These are phyloP conservation scores for Bondarzewia mesenterica DNA, from an alignment of 1,284 basidiomycete genomes.

Conservation along the genomic window DNA sequence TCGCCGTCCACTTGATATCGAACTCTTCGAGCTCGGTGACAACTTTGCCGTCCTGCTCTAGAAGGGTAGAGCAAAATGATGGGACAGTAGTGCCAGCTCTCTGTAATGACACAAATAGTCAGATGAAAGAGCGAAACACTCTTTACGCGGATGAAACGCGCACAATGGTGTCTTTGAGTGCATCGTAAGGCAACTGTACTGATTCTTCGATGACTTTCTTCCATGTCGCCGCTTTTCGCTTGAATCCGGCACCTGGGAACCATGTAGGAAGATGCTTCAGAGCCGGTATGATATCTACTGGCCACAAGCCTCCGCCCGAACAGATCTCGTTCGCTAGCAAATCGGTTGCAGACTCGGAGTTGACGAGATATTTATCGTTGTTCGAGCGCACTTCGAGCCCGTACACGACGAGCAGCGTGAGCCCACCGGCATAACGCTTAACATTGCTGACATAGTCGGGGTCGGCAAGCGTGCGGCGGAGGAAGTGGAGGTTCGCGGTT, in stretches of 20 bases:
- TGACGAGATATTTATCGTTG: constrained; percentile 46
- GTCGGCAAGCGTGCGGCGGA: constrained; percentile 22
- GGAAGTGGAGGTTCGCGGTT: constrained; percentile 33
- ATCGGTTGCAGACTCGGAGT: constrained; percentile 55
- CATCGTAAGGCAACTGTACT: background rate
- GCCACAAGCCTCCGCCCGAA: constrained; percentile 34
- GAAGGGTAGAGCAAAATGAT: background rate
- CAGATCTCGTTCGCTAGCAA: constrained; percentile 55
- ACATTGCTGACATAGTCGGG: constrained; percentile 24
- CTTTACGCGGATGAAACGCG: background rate
- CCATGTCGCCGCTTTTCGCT: constrained; percentile 10
- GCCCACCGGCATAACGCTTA: constrained; percentile 37
- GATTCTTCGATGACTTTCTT: background rate
- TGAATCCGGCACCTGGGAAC: constrained; percentile 19
- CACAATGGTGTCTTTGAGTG: background rate
- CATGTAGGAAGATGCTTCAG: constrained; percentile 17
- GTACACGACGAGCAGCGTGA: constrained; percentile 57
- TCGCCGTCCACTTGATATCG: constrained; percentile 8
- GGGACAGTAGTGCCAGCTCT: background rate
- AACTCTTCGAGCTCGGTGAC: background rate
- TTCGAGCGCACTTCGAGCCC: constrained; percentile 48
- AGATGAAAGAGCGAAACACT: background rate
- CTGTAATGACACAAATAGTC: background rate
- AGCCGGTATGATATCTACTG: constrained; percentile 19
- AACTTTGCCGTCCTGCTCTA: background rate